Conservation (phyloP, 2,329 filamentous ascomycete species). For the Diaporthe sp. region DNA sequence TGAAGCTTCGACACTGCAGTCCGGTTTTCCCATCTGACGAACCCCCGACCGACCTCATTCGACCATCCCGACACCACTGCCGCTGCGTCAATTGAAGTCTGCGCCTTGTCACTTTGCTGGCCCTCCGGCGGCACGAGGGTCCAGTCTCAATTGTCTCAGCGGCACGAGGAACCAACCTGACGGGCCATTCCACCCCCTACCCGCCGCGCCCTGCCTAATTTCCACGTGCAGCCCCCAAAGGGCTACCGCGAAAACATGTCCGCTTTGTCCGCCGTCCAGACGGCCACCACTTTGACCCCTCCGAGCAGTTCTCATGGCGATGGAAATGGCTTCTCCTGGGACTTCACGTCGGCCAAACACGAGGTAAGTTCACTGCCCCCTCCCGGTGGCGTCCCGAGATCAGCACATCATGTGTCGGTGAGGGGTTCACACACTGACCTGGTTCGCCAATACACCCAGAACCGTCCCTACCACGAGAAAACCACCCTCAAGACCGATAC, state of each 20-base stretch:
- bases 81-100: slow-evolving; percentile 32
- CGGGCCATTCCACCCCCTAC: slow-evolving; percentile 7
- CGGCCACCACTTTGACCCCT: slow-evolving; percentile 63
- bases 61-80: slow-evolving; percentile 25
- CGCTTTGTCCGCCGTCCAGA: slow-evolving; percentile 65
- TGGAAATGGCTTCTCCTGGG: slow-evolving; percentile 62
- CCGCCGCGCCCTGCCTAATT: slow-evolving; percentile 30
- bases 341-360: slow-evolving; percentile 50
- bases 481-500: slow-evolving; percentile 34
- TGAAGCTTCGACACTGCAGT: slow-evolving; percentile 30
- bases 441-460: slow-evolving; percentile 33
- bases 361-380: slow-evolving; percentile 54
- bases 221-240: slow-evolving; percentile 26
- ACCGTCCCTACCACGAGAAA: slow-evolving; percentile 40
- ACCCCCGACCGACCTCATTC: background rate
- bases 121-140: slow-evolving; percentile 25
- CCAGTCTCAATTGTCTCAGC: slow-evolving; percentile 37
- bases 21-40: slow-evolving; percentile 20
- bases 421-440: slow-evolving; percentile 28
- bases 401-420: slow-evolving; percentile 23
- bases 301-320: slow-evolving; percentile 65
- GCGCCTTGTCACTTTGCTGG: slow-evolving; percentile 29
- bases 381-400: slow-evolving; percentile 3
- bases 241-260: slow-evolving; percentile 59
- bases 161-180: slow-evolving; percentile 32